Conservation (phyloP, 495 filamentous ascomycete species). For the Aspergillus panamensis region DNA sequence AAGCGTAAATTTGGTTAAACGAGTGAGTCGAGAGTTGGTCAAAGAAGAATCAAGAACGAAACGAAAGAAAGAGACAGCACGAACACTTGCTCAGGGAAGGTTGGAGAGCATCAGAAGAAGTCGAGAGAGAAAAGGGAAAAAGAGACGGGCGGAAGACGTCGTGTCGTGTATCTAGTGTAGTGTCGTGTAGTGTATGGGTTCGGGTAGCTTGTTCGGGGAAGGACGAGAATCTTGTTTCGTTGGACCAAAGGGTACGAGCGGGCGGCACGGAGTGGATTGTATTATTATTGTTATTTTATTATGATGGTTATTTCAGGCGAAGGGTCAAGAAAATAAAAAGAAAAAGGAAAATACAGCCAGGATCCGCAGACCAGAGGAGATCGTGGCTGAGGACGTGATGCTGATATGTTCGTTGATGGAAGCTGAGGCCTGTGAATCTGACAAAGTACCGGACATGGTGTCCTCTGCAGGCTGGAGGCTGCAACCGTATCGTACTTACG, state of each 20-base stretch:
- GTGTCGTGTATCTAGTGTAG: too few relatives aligned
- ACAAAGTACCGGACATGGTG: conserved; percentile 5
- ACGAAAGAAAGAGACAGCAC: conserved; percentile 11
- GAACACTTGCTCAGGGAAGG: conserved; percentile 13
- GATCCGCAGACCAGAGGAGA: conserved; percentile 14
- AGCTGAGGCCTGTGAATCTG: not conserved
- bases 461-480: not conserved
- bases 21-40: conserved; percentile 34
- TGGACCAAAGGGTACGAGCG: conserved; percentile 7
- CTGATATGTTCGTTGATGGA: conserved; percentile 9
- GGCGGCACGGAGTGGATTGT: conserved; percentile 15
- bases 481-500: conserved; percentile 1
- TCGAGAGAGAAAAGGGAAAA: conserved; percentile 4
- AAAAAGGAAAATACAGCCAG: conserved; percentile 16
- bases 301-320: conserved; percentile 8
- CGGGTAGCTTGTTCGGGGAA: conserved; percentile 2
- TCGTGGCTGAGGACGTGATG: conserved; percentile 11
- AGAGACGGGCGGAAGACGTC: not conserved
- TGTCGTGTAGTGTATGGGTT: not conserved
- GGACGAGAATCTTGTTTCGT: conserved; percentile 9
- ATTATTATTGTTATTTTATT: conserved; percentile 8
- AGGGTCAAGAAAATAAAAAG: conserved; percentile 11
- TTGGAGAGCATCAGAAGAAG: conserved; percentile 9
- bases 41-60: conserved; percentile 22
- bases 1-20: conserved; percentile 19